Base-by-base conservation (phyloP, 768 basidiomycete species). In the Leccinum arenicola region DNA sequence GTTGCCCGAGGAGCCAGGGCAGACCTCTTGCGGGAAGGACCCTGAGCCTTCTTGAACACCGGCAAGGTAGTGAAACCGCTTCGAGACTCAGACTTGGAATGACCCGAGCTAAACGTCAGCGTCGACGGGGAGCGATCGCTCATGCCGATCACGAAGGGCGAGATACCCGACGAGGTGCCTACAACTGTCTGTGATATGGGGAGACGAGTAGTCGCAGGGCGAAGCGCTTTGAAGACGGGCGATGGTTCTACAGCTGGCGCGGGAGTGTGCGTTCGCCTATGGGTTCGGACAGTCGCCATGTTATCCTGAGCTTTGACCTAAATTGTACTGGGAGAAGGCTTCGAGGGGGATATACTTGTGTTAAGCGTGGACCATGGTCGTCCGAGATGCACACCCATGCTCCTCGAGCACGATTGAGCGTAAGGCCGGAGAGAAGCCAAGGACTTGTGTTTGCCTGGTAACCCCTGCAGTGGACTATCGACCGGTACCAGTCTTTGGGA, bases 291-390 rank as follows among this genome's bases (percentile, higher is more conserved):
- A 5, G 53, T 63, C 4, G 70, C 61, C 17, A 66, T 56, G 2
- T 70, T 62, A 10, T 74, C 67, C 64, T 78, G 57, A 63, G 73
- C 15, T 60, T 58, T 58, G 6, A 58, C 57, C 59, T 35, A 61
- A 12, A 66, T 64, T 3, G 67, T 63, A 12, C 56, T 50, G 14
- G 66, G 66, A 10, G 69, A 60, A 5, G 71, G 65, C 64, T 72
- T 80, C 52, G 74, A 70, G 11, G 77, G 78, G 1, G 79, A 77
- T 3, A 77, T 73, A 6, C 62, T 40, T 6, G 66, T 74, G 38
- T 78, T 74, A 6, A 86, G 70, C 7, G 76, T 75, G 0, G 82
- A 74, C 86, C 86, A 89, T 0, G 87, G 86, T 67, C 82, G 80
- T 0, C 82, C 84, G 7, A 85, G 72, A 1, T 66, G 68, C 36